These are phyloP conservation scores for Triticum monococcum DNA, from an alignment of 176 grass and related monocot species.

Conservation along the genomic window DNA sequence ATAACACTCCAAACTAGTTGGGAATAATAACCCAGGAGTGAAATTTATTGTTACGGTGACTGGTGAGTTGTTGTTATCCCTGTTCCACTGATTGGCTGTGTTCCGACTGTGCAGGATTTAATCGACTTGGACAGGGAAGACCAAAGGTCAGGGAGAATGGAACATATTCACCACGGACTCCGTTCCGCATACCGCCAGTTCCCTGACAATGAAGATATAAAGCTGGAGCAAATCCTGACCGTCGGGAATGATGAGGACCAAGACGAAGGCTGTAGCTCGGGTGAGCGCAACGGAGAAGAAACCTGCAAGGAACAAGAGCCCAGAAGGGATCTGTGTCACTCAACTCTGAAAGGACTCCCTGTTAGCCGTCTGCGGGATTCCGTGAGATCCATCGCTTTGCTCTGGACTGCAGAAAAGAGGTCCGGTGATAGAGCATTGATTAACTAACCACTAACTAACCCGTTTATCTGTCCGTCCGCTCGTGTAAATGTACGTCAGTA, in stretches of 20 bases:
- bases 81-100: not conserved
- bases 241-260: slow-evolving; percentile 11
- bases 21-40: not conserved
- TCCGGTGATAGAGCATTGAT: not conserved
- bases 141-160: slow-evolving; percentile 58
- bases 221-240: slow-evolving; percentile 33
- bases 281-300: slow-evolving; percentile 24
- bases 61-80: not conserved
- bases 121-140: slow-evolving; percentile 83
- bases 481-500: slow-evolving; percentile 24
- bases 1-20: not conserved
- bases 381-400: slow-evolving; percentile 45
- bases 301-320: not conserved
- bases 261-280: slow-evolving; percentile 33
- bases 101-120: slow-evolving; percentile 52
- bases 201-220: slow-evolving; percentile 29
- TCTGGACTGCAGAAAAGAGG: slow-evolving; percentile 54
- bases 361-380: slow-evolving; percentile 40
- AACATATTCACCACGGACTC: slow-evolving; percentile 63
- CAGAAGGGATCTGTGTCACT: slow-evolving; percentile 46
- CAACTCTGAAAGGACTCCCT: slow-evolving; percentile 58
- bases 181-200: slow-evolving; percentile 70
- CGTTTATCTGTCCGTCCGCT: not conserved
- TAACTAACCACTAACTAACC: slow-evolving; percentile 13
- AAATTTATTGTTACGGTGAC: not conserved